Base-by-base conservation (phyloP, 331 rosid species). In the Quercus lobata region DNA sequence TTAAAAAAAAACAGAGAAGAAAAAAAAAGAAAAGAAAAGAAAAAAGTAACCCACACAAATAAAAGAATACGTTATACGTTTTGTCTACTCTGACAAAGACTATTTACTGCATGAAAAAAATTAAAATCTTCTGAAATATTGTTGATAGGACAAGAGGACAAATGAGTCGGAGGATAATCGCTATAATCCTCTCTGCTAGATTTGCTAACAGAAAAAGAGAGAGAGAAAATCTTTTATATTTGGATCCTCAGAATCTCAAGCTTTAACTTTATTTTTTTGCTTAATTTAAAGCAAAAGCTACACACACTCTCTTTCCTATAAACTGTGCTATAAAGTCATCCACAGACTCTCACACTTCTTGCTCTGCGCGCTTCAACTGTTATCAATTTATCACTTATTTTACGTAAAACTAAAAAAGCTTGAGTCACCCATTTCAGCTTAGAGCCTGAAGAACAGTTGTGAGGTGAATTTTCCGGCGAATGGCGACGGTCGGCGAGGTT, bases 181-280 rank as follows among this genome's bases (percentile, higher is more conserved):
- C 46, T 81, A 49, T 49, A 49, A 49, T 49, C 54, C 54, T 49
- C 54, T 76, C 77, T 78, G 78, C 72, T 86, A 83, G 95, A 90
- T 92, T 91, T 92, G 84, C 90, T 82, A 77, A 75, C 78, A 83
- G 80, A 76, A 71, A 83, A 72, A 34, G 19, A 24, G 10, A 75
- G 30, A 15, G 3, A 19, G 14, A 76, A 88, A 86, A 89, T 92
- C 90, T 89, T 83, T 34, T 68, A 86, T 87, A 88, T 90, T 87
- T 87, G 88, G 97, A 94, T 94, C 91, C 91, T 92, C 92, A 88
- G 89, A 90, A 92, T 94, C 97, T 86, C 76, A 8, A 74, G 81
- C 84, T 84, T 91, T 92, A 77, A 83, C 74, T 8, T 41, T 41
- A 8, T 78, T 74, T 81, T 81, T 84, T 83, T 78, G 49, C 41